Evolutionary conservation across 352 stramenopile genomes (phyloP), one percentile per base, ranked within the genome.

Genomic region (Phytophthora pini): DNA sequence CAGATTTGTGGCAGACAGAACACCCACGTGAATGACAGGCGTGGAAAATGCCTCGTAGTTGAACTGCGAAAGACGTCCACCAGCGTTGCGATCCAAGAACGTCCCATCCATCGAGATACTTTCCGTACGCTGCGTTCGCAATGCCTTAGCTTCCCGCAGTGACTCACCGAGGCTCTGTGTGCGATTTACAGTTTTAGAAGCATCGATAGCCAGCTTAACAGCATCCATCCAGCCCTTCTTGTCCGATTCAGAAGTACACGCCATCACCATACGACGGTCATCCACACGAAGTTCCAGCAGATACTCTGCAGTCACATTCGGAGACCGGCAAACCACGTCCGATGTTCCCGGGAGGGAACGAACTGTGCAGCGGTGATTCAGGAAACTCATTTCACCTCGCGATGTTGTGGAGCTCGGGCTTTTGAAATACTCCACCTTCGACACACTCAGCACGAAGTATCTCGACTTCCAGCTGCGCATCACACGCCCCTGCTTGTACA

Each of bases 161-260:
- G 82, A 89, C 26, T 90, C 73, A 13, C 67, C 70, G 12, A 70
- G 66, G 46, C 60, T 86, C 13, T 88, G 79, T 27, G 81, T 92
- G 27, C 79, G 77, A 45, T 87, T 88, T 20, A 95, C 86, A 26
- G 87, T 95, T 61, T 93, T 92, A 0, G 84, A 93, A 9, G 87
- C 87, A 53, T 95, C 87, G 34, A 95, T 92, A 22, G 84, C 87
- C 15, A 95, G 67, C 65, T 95, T 95, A 50, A 95, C 68, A 1
- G 87, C 87, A 66, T 95, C 87, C 82, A 95, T 93, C 87, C 87
- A 95, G 10, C 77, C 76, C 50, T 93, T 93, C 68, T 93, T 93
- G 64, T 95, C 87, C 11, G 82, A 82, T 62, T 93, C 87, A 15
- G 83, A 93, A 7, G 84, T 92, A 61, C 87, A 95, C 3, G 87